Base-by-base conservation (phyloP, 306 rosid species). In the Lotus japonicus region DNA sequence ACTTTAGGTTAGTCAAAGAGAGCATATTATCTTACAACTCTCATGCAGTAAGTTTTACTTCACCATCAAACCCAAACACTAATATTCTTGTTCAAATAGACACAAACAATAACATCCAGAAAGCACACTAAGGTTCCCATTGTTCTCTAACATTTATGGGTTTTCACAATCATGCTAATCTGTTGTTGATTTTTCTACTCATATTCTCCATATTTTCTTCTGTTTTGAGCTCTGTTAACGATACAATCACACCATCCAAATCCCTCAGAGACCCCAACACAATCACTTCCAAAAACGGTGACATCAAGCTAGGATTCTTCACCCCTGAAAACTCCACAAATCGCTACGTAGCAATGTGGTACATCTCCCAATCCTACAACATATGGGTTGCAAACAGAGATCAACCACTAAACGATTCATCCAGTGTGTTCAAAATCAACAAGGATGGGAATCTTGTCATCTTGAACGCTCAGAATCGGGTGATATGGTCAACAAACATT, bases 311-410 rank as follows among this genome's bases (percentile, higher is more conserved):
- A n/a, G 82, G 82, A 8, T 72, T 78, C 56, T 65, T 71, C 65
- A 72, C 65, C 35, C 78, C 70, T 28, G 19, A 14, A 65, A 78
- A 78, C 0, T 78, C 78, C 6, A 58, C 74, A 3, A 54, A 65
- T 17, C 82, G 78, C 28, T 78, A 78, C 5, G 45, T 67, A 1
- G 82, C 53, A 58, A 78, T 78, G 8, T 78, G 83, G 82, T 74
- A 65, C 1, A 3, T 57, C 31, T 8, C 62, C 17, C 5, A 58
- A 31, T 44, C 28, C 31, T 5, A 43, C 69, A 18, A 17, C 10
- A 33, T 81, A 8, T 81, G 85, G 85, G 54, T 72, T 7, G 85
- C 79, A 0, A 77, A 81, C 7, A 72, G 82, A 68, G 66, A 77
- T 12, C 56, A 77, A 3, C 85, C 84, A 0, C 43, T 81, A 0